Conservation (phyloP, 768 basidiomycete species). For the Hypholoma sublateritium region DNA sequence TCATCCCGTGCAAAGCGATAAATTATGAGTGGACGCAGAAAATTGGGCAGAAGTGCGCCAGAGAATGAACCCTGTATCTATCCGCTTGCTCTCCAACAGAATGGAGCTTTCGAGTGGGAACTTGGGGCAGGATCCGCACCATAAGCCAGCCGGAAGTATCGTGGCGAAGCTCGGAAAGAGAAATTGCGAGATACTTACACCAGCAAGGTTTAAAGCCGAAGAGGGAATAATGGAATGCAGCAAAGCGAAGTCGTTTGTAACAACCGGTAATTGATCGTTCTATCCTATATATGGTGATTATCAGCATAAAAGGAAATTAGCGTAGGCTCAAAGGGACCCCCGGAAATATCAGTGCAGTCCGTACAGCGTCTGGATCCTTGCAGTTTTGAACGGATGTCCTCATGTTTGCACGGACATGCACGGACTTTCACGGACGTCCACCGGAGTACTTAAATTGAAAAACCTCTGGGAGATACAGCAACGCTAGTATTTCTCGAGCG, state of each 20-base stretch:
- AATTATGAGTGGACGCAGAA: not conserved
- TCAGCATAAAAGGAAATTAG: conserved; percentile 3
- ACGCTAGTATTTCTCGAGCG: too few relatives aligned
- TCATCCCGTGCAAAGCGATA: not conserved
- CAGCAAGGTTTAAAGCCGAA: conserved; percentile 69
- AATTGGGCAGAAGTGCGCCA: not conserved
- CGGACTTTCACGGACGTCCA: too few relatives aligned
- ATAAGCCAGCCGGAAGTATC: conserved; percentile 59
- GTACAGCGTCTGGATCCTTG: too few relatives aligned
- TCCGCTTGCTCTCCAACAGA: conserved; percentile 66
- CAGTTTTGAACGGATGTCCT: too few relatives aligned
- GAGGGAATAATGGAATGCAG: conserved; percentile 76
- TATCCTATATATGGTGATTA: conserved; percentile 50
- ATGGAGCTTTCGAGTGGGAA: conserved; percentile 51
- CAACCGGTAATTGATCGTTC: conserved; percentile 83
- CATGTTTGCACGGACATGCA: too few relatives aligned
- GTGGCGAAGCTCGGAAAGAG: conserved; percentile 58
- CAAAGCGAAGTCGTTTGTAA: conserved; percentile 74
- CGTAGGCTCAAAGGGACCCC: conserved; percentile 6
- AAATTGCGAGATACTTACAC: conserved; percentile 57
- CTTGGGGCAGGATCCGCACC: conserved; percentile 65
- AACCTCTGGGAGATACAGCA: too few relatives aligned
- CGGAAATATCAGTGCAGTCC: too few relatives aligned
- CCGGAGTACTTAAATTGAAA: too few relatives aligned
- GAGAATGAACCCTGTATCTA: conserved; percentile 60